A percentile compares a stretch with the other conserved stretches of the same genome.
Conservation (phyloP, 2,329 filamentous ascomycete genomes). For the Xylaria sp. region DNA sequence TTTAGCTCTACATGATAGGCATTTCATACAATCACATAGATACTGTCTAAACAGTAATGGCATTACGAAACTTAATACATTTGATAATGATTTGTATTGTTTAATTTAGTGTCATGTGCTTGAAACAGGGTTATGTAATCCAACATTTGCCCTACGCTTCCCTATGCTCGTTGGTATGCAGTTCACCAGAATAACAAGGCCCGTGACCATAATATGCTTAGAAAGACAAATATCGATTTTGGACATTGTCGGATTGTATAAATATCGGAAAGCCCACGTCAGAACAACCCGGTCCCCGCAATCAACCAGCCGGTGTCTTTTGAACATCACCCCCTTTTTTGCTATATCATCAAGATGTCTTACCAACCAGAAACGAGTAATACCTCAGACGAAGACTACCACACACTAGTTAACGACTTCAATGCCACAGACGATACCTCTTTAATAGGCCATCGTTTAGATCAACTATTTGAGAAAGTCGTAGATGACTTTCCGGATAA, state of each 20-base stretch:
- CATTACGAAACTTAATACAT: too few relatives aligned
- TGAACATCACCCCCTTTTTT: background rate
- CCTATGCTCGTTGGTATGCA: background rate
- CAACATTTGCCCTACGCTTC: background rate
- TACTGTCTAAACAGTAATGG: too few relatives aligned
- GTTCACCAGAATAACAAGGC: background rate
- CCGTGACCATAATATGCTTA: background rate
- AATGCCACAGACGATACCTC: conserved; percentile 2
- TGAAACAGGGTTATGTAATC: background rate
- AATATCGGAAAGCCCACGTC: background rate
- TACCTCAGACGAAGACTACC: conserved; percentile 7
- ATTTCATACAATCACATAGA: too few relatives aligned
- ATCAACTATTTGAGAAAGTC: conserved; percentile 7
- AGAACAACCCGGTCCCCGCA: background rate
- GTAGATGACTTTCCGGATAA: background rate
- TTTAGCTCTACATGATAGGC: background rate
- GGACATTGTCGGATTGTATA: background rate
- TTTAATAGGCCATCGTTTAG: conserved; percentile 8
- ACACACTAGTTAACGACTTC: conserved; percentile 6
- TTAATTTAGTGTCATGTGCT: too few relatives aligned
- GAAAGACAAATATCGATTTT: background rate
- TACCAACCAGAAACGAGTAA: background rate
- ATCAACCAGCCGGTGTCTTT: background rate
- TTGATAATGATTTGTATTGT: too few relatives aligned
- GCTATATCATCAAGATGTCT: background rate